Evolutionary conservation across 2,329 filamentous ascomycete species (phyloP), one percentile per base, ranked within the genome.

Genomic region (Fusarium anguioides): DNA sequence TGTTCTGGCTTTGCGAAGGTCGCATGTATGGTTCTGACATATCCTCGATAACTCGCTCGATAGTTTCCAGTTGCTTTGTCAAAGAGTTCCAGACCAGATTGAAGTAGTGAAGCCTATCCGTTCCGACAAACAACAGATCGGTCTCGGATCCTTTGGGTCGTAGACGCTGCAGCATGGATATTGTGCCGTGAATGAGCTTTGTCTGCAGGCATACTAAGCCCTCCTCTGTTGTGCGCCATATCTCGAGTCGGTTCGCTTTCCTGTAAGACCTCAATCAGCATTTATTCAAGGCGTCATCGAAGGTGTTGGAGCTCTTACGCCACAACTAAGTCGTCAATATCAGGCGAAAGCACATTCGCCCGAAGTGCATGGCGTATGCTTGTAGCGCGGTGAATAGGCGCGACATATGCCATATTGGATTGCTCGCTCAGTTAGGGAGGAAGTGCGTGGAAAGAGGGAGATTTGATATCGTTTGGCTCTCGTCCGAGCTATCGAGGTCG

Each of bases 121-220:
- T 99, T 47, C 94, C 95, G 57, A 99, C 86, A 75, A 99, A 97
- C 62, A 99, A 87, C 64, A 97, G 88, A 71, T 98, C 94, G 45
- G 89, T 93, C 7, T 84, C 79, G 26, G 90, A 89, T 70, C 92
- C 87, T 46, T 88, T 87, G 8, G 94, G 93, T 24, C 89, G 89
- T 45, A 99, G 83, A 73, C 89, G 90, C 74, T 96, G 87, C 15
- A 97, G 86, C 83, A 97, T 92, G 9, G 91, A 90, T 70, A 98
- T 89, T 69, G 91, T 92, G 75, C 95, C 96, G 76, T 95, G 95
- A 54, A 98, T 84, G 64, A 88, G 82, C 73, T 90, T 90, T 5
- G 92, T 91, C 65, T 84, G 87, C 31, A 87, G 83, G 59, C 94
- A 85, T 2, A 81, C 78, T 55, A 94, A 84, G 40, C 88, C 87